Evolutionary conservation across 192 early-diverging fungal species (phyloP), one percentile per base, ranked within the genome.

Genomic region (Coemansia asiatica): DNA sequence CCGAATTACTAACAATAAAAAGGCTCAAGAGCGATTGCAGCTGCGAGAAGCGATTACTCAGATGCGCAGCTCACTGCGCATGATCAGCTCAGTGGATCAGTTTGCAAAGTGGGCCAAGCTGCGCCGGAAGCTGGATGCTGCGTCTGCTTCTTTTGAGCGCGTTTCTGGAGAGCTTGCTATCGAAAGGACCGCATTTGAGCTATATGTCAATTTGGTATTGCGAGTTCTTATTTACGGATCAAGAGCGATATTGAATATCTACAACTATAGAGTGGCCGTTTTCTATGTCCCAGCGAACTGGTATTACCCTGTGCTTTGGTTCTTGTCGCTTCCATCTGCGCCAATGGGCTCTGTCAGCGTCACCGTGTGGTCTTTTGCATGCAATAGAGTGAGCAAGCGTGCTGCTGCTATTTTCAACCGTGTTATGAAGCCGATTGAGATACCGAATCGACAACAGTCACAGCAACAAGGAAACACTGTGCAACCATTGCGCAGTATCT

Each of bases 71-170:
- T 87, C 91, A 7, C 83, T 93, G 29, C 71, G 79, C 29, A 63
- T 76, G 46, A 90, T 90, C 40, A 91, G 89, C 31, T 89, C 90
- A 0, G 90, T 90, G 79, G 92, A 95, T 72, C 87, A 94, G 82
- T 95, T 95, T 85, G 92, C 94, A 23, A 88, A 87, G 74, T 95
- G 94, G 94, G 94, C 94, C 44, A 93, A 92, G 80, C 67, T 93
- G 68, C 86, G 90, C 40, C 86, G 94, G 67, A 85, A 86, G 63
- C 82, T 92, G 60, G 94, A 95, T 69, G 85, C 86, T 28, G 69
- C 81, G 46, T 84, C 89, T 13, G 84, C 85, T n/a, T 87, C 88
- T 55, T 87, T 89, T 48, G 91, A 94, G 54, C 83, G 79, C 28
- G 56, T 75, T 23, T 79, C 81, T 8, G 83, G 85, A 60, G 86